Evolutionary conservation across 2,329 filamentous ascomycete species (phyloP).

Genomic region (Periconia sp.): DNA sequence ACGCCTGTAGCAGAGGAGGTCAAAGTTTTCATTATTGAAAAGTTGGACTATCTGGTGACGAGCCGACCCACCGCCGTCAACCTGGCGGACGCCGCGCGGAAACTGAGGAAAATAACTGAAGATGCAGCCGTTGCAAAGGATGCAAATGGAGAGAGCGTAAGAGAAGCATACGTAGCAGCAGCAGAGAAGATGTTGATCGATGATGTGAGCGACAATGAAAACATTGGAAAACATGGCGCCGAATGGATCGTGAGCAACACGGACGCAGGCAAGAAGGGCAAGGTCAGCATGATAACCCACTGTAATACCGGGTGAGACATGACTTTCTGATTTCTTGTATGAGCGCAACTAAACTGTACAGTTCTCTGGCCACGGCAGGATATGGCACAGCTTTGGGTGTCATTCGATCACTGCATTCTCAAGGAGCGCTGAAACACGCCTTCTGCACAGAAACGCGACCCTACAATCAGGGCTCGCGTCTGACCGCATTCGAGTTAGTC

Average conservation of each 20-base stretch:
- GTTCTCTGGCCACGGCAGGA: slow-evolving; percentile 92
- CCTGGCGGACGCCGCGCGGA: slow-evolving; percentile 82
- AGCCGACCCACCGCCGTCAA: slow-evolving; percentile 95
- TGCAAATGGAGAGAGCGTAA: slow-evolving; percentile 57
- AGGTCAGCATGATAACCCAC: slow-evolving; percentile 87
- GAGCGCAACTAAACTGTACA: slow-evolving; percentile 38
- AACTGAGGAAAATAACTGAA: slow-evolving; percentile 69
- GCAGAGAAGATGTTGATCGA: slow-evolving; percentile 86
- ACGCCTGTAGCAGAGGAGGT: slow-evolving; percentile 63
- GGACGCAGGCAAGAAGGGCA: slow-evolving; percentile 52
- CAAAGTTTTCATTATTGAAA: slow-evolving; percentile 67
- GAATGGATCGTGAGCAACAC: slow-evolving; percentile 73
- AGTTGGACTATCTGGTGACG: slow-evolving; percentile 82
- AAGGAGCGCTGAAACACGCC: slow-evolving; percentile 71
- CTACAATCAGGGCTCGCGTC: slow-evolving; percentile 94
- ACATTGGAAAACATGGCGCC: slow-evolving; percentile 81
- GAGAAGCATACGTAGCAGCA: slow-evolving; percentile 71
- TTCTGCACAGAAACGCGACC: slow-evolving; percentile 97
- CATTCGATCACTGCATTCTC: slow-evolving; percentile 76
- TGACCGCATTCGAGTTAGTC: slow-evolving; percentile 96
- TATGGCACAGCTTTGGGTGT: slow-evolving; percentile 95
- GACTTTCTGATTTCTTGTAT: neutral
- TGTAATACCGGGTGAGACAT: slow-evolving; percentile 83
- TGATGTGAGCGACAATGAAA: slow-evolving; percentile 83
- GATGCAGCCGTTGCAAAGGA: slow-evolving; percentile 47